phyloP scores from a whole-genome alignment of 768 basidiomycete species.

The Cystofilobasidium capitatum region DNA sequence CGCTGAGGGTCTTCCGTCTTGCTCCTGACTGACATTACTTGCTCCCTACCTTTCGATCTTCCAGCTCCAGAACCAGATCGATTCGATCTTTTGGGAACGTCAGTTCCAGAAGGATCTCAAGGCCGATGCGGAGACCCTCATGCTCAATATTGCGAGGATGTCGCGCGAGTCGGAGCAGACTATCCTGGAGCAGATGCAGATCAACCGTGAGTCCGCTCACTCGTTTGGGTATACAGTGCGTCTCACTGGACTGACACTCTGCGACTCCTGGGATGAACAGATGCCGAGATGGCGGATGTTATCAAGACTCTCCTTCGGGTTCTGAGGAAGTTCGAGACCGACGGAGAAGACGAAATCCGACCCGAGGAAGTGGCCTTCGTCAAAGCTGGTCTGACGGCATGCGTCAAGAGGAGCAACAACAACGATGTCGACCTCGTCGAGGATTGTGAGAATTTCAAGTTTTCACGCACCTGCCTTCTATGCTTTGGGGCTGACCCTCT shows the following conservation, averaged over 20 bases:
- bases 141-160: constrained; percentile 52
- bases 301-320: constrained; percentile 68
- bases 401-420: constrained; percentile 49
- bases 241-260: no score
- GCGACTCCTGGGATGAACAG: constrained; percentile 12
- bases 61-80: constrained; percentile 32
- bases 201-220: constrained; percentile 36
- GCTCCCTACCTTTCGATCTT: background rate
- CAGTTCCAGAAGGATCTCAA: constrained; percentile 49
- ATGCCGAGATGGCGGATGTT: constrained; percentile 65
- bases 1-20: background rate
- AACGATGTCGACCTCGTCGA: background rate
- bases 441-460: background rate
- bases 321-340: constrained; percentile 37
- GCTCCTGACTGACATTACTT: constrained; percentile 32
- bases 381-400: constrained; percentile 43
- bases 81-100: constrained; percentile 34
- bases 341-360: constrained; percentile 34
- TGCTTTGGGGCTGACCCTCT: no score
- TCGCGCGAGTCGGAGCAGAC: constrained; percentile 52
- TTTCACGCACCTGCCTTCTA: background rate
- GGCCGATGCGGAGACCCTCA: constrained; percentile 50
- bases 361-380: constrained; percentile 29
- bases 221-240: background rate
- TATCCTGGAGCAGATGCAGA: constrained; percentile 55